Conservation (phyloP, 352 stramenopile genomes). For the Thraustochytrium striatum region DNA sequence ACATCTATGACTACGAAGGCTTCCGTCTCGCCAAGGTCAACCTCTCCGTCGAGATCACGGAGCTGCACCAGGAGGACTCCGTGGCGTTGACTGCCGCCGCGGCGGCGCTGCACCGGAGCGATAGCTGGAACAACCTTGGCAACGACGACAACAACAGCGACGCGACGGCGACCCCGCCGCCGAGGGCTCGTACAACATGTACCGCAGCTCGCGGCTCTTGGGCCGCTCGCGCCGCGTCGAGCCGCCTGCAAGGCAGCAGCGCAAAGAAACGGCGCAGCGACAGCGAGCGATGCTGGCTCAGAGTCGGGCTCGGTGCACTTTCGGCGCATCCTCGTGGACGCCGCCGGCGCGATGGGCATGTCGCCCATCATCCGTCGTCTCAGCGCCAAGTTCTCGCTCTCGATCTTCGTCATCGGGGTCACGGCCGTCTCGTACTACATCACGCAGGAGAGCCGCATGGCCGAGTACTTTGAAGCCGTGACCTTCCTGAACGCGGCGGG, state of each 20-base stretch:
- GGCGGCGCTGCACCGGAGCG: neutral
- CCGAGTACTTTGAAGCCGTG: neutral
- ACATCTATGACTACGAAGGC: constrained; percentile 14
- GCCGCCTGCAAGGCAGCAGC: neutral
- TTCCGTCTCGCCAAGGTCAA: constrained; percentile 7
- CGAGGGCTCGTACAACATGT: neutral
- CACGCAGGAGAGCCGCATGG: neutral
- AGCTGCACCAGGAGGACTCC: too few relatives aligned
- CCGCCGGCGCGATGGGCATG: neutral
- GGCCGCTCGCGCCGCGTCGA: neutral
- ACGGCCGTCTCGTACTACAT: constrained; percentile 34
- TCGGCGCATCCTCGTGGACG: neutral
- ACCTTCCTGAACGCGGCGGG: constrained; percentile 10
- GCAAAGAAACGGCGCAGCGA: neutral
- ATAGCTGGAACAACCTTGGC: neutral
- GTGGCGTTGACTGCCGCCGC: too few relatives aligned
- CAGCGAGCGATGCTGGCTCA: neutral
- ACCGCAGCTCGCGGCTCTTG: neutral
- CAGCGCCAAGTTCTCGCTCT: neutral
- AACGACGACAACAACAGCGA: neutral
- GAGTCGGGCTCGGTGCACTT: neutral
- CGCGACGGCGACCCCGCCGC: neutral
- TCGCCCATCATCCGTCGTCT: neutral
- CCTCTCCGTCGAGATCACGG: neutral
- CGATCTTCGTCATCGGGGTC: too few relatives aligned